These are phyloP conservation scores for Delphinella strobiligena DNA, from an alignment of 2,329 filamentous ascomycete genomes.

Conservation along the genomic window DNA sequence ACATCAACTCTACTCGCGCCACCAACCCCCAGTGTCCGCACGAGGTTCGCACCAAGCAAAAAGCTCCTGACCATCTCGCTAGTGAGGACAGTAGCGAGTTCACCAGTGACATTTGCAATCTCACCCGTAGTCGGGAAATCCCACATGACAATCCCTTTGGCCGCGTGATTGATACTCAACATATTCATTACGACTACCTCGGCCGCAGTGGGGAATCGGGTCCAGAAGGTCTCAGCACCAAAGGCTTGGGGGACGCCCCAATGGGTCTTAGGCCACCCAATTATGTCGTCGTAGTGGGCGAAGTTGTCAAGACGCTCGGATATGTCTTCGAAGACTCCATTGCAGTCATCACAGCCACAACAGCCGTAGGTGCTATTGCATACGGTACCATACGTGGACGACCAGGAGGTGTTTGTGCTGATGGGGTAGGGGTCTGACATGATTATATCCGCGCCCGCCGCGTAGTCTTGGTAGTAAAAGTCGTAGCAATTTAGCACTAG, in stretches of 20 bases:
- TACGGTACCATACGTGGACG: constrained; percentile 39
- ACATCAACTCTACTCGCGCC: constrained; percentile 25
- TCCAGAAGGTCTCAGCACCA: constrained; percentile 35
- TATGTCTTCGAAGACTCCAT: constrained; percentile 41
- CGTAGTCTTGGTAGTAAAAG: constrained; percentile 46
- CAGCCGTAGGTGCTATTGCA: constrained; percentile 49
- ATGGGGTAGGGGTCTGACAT: constrained; percentile 50
- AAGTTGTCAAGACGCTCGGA: constrained; percentile 30
- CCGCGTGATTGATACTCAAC: constrained; percentile 35
- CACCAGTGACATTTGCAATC: constrained; percentile 22
- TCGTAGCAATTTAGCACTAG: constrained; percentile 50
- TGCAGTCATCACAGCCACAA: constrained; percentile 51
- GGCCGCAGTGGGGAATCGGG: constrained; percentile 28
- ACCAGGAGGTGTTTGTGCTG: constrained; percentile 42
- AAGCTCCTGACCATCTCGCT: constrained; percentile 19
- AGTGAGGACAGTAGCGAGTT: constrained; percentile 29
- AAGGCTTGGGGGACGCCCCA: constrained; percentile 41
- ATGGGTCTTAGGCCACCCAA: constrained; percentile 30
- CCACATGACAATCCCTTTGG: constrained; percentile 39
- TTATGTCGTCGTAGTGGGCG: constrained; percentile 26
- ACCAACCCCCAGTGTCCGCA: constrained; percentile 13
- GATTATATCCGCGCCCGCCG: constrained; percentile 43
- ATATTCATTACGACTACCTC: constrained; percentile 37
- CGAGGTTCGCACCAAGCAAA: constrained; percentile 21
- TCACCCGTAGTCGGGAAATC: constrained; percentile 31